Conservation (phyloP, 1,284 basidiomycete species). For the Tilletia horrida region DNA sequence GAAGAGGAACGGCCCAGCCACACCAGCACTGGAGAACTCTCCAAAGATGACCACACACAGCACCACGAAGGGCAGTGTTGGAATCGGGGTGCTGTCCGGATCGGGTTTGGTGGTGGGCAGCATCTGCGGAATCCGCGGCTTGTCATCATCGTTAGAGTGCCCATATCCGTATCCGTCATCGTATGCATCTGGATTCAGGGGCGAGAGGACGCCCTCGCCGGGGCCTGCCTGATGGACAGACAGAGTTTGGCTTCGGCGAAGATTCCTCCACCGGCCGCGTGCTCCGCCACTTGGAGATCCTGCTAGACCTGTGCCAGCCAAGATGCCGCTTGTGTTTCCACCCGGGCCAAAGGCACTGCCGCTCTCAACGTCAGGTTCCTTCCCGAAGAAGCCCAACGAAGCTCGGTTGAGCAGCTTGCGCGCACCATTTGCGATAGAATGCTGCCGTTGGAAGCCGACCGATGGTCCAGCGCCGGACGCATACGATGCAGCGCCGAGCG, state of each 20-base stretch:
- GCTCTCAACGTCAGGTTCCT: background rate
- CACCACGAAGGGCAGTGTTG: slow-evolving; percentile 49
- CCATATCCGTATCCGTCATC: slow-evolving; percentile 12
- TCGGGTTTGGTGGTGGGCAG: slow-evolving; percentile 31
- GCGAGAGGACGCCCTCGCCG: slow-evolving; percentile 1
- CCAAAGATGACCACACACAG: slow-evolving; percentile 52
- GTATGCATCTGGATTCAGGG: slow-evolving; percentile 11
- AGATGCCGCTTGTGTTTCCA: no score
- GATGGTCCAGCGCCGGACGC: background rate
- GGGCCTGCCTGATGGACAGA: slow-evolving; percentile 19
- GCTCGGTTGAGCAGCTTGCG: slow-evolving; percentile 7
- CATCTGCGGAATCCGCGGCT: slow-evolving; percentile 20
- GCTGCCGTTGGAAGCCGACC: background rate
- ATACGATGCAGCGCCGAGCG: background rate
- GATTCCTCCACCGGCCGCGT: background rate
- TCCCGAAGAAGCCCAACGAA: background rate
- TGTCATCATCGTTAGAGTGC: background rate
- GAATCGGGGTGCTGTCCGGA: slow-evolving; percentile 43
- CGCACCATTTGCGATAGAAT: background rate
- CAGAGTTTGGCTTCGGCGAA: slow-evolving; percentile 20
- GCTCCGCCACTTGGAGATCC: background rate
- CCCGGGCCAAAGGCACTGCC: background rate
- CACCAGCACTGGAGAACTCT: slow-evolving; percentile 57
- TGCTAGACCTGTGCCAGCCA: no score
- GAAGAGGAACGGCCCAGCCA: slow-evolving; percentile 54